Conservation (phyloP, 305 asterid genomes). For the Fraxinus greggii region DNA sequence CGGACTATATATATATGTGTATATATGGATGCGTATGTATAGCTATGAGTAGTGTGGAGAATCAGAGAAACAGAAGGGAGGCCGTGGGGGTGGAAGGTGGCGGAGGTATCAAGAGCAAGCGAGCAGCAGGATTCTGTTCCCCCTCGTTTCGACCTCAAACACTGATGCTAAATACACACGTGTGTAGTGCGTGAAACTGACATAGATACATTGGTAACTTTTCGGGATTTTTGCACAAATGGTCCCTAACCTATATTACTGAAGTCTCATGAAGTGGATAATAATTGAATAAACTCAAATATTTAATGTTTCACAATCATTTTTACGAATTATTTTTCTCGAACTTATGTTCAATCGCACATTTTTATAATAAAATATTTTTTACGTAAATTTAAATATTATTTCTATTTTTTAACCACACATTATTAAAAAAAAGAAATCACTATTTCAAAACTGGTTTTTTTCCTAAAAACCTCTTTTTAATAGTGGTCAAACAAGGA, state of each 20-base stretch:
- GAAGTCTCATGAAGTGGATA: background rate
- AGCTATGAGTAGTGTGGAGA: constrained; percentile 7
- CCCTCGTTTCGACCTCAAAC: constrained; percentile 36
- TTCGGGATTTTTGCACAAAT: background rate
- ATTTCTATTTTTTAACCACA: too few relatives aligned
- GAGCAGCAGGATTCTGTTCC: constrained; percentile 29
- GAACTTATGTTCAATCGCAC: background rate
- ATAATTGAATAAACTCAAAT: background rate
- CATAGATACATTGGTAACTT: background rate
- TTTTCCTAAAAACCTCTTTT: too few relatives aligned
- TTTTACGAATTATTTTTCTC: background rate
- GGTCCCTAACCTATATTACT: background rate
- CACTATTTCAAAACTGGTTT: too few relatives aligned
- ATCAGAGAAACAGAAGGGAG: constrained; percentile 17
- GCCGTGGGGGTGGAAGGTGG: constrained; percentile 27
- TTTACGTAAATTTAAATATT: too few relatives aligned
- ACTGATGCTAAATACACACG: background rate
- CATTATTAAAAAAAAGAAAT: too few relatives aligned
- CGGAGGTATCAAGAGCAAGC: constrained; percentile 34
- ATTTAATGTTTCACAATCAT: background rate
- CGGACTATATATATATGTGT: background rate
- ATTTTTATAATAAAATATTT: too few relatives aligned
- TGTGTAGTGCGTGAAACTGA: background rate
- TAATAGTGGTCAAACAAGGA: too few relatives aligned
- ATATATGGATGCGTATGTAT: background rate